A percentile compares a stretch with the other conserved stretches of the same genome.
Evolutionary conservation across 352 stramenopile genomes (phyloP).

Genomic region (Pythium dissotocum): DNA sequence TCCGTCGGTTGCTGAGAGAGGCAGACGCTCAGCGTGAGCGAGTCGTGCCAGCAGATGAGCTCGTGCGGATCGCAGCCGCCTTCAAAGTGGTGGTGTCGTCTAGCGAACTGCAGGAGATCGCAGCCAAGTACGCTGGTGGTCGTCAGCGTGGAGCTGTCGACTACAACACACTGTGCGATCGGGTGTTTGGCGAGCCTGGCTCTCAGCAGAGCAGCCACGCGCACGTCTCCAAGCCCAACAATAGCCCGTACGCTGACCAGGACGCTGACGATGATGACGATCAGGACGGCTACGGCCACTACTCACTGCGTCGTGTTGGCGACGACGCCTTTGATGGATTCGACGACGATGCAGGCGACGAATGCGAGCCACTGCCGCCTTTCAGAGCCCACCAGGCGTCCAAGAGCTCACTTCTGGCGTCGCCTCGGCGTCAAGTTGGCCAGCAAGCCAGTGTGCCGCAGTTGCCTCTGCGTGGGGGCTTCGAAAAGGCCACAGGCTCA

Average conservation of each 20-base stretch:
- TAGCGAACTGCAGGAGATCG: slow-evolving; percentile 14
- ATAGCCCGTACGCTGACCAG: neutral
- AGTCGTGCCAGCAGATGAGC: slow-evolving; percentile 4
- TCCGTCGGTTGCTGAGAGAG: slow-evolving; percentile 15
- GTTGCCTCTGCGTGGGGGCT: neutral
- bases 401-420: neutral
- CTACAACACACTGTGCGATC: slow-evolving; percentile 28
- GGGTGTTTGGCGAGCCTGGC: slow-evolving; percentile 19
- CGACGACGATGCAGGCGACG: slow-evolving; percentile 1
- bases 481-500: neutral
- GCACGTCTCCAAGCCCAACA: neutral
- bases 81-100: slow-evolving; percentile 17
- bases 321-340: slow-evolving; percentile 18
- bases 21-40: neutral
- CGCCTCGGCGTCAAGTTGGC: neutral
- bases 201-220: neutral
- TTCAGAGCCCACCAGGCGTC: neutral
- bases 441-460: neutral
- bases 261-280: slow-evolving; percentile 9
- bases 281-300: neutral
- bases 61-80: slow-evolving; percentile 1
- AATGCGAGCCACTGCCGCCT: neutral
- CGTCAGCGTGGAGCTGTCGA: slow-evolving; percentile 6
- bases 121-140: neutral
- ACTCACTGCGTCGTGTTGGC: neutral